Conservation (phyloP, 441 rosid species). For the Melastoma candidum region DNA sequence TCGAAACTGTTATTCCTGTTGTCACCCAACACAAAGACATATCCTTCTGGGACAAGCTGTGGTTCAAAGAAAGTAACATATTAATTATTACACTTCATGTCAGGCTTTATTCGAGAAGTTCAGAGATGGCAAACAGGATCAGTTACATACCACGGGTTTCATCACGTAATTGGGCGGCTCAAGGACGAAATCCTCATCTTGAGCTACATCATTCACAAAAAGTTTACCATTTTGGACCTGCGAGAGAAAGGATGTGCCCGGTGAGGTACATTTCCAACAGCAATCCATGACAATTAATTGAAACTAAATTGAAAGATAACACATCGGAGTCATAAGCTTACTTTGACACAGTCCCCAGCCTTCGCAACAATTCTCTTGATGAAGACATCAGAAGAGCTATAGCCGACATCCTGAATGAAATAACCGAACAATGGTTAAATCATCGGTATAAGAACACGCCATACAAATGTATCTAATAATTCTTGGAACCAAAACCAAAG, state of each 20-base stretch:
- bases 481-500: no score
- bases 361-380: conserved; percentile 64
- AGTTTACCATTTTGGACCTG: conserved; percentile 56
- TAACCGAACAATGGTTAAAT: conserved; percentile 11
- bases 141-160: conserved; percentile 36
- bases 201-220: conserved; percentile 33
- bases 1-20: conserved; percentile 66
- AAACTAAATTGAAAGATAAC: not conserved
- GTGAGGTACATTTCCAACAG: no score
- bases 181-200: conserved; percentile 46
- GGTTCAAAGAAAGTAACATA: conserved; percentile 7
- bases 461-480: no score
- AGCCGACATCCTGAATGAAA: conserved; percentile 39
- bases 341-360: conserved; percentile 62
- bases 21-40: conserved; percentile 66
- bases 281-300: not conserved
- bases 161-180: conserved; percentile 50
- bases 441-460: conserved; percentile 5
- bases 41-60: conserved; percentile 56
- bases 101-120: not conserved
- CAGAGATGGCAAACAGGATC: not conserved
- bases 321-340: conserved; percentile 18
- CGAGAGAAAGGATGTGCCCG: not conserved
- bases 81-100: not conserved
- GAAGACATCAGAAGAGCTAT: conserved; percentile 40